Evolutionary conservation across 2,329 filamentous ascomycete genomes (phyloP).

Genomic region (Alternaria ventricosa): DNA sequence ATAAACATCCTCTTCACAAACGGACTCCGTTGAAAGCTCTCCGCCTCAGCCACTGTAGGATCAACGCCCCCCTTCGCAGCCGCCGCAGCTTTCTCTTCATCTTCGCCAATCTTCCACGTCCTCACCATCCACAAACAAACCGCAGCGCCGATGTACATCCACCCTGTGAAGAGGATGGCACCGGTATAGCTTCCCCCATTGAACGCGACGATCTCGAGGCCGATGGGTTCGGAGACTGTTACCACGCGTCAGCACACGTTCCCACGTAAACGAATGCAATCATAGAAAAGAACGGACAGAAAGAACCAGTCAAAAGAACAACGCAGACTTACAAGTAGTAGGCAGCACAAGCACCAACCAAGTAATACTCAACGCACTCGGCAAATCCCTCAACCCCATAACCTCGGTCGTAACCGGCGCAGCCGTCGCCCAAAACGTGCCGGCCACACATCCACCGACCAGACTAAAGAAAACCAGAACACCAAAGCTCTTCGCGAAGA

Average conservation of each 20-base stretch:
- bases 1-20: slow-evolving; percentile 41
- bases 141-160: slow-evolving; percentile 67
- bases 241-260: slow-evolving; percentile 4
- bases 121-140: slow-evolving; percentile 61
- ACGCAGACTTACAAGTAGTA: slow-evolving; percentile 61
- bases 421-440: slow-evolving; percentile 70
- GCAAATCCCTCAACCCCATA: slow-evolving; percentile 71
- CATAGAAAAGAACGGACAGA: not conserved
- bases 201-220: slow-evolving; percentile 58
- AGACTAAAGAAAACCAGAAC: slow-evolving; percentile 75
- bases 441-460: slow-evolving; percentile 67
- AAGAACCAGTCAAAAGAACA: not conserved
- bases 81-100: slow-evolving; percentile 51
- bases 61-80: slow-evolving; percentile 33
- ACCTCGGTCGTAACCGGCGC: slow-evolving; percentile 76
- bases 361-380: slow-evolving; percentile 71
- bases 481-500: slow-evolving; percentile 70
- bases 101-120: slow-evolving; percentile 66
- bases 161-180: slow-evolving; percentile 66
- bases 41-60: slow-evolving; percentile 26
- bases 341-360: slow-evolving; percentile 77
- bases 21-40: slow-evolving; percentile 24
- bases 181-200: slow-evolving; percentile 61
- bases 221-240: slow-evolving; percentile 61
- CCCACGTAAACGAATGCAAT: not conserved